These are phyloP conservation scores for Glebionis coronaria DNA, from an alignment of 129 eudicot genomes.

Conservation along the genomic window DNA sequence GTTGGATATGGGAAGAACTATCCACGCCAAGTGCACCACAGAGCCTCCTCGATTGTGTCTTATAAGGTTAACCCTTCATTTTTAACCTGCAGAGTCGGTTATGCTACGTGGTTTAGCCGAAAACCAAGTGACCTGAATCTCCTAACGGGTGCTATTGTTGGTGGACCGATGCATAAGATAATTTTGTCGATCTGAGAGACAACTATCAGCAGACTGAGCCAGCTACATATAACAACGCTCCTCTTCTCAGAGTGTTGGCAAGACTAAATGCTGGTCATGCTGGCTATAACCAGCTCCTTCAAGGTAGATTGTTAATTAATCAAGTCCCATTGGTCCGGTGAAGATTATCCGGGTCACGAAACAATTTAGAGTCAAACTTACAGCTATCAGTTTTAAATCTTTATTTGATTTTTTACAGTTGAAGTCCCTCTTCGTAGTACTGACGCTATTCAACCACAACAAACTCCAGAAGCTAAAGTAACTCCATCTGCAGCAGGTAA, in stretches of 20 bases:
- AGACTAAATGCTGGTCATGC: slow-evolving; percentile 64
- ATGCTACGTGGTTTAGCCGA: slow-evolving; percentile 47
- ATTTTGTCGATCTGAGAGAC: slow-evolving; percentile 35
- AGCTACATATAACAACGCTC: slow-evolving; percentile 44
- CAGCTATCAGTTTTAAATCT: not conserved
- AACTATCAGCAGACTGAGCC: slow-evolving; percentile 44
- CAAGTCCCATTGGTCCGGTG: no score
- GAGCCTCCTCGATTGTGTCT: slow-evolving; percentile 61
- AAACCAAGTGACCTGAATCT: slow-evolving; percentile 44
- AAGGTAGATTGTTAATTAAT: slow-evolving; percentile 36
- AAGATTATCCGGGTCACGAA: not conserved
- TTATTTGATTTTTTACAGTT: slow-evolving; percentile 35
- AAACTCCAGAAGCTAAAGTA: slow-evolving; percentile 3
- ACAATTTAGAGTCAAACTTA: not conserved
- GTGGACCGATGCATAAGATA: slow-evolving; percentile 37
- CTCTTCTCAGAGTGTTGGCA: slow-evolving; percentile 48
- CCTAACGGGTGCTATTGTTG: slow-evolving; percentile 36
- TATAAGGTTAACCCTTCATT: slow-evolving; percentile 42
- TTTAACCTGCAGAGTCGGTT: slow-evolving; percentile 65
- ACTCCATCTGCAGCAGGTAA: slow-evolving; percentile 58
- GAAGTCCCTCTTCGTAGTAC: slow-evolving; percentile 55
- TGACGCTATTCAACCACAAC: slow-evolving; percentile 28
- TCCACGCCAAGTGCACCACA: slow-evolving; percentile 59
- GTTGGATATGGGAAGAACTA: slow-evolving; percentile 58
- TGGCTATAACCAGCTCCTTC: slow-evolving; percentile 89